A percentile compares a stretch with the other conserved stretches of the same genome.
These are phyloP conservation scores for Trypanosoma platydactyli DNA, from an alignment of 208 protist genomes.

Conservation along the genomic window DNA sequence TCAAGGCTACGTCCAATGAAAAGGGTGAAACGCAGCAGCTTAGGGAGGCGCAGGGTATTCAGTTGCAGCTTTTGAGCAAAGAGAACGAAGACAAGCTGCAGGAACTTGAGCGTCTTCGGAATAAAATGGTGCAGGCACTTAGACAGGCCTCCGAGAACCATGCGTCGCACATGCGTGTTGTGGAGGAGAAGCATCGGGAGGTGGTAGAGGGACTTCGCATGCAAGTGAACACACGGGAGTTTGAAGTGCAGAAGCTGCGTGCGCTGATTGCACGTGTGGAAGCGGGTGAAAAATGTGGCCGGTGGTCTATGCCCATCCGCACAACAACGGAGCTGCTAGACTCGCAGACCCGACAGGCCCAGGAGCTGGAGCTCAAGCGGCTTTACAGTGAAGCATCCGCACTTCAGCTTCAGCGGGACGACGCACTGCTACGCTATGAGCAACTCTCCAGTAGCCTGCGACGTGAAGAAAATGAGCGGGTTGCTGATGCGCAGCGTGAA, in stretches of 20 bases:
- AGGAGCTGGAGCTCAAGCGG: conserved; percentile 73
- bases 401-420: conserved; percentile 68
- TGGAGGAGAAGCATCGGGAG: conserved; percentile 77
- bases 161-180: conserved; percentile 67
- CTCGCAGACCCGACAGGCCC: conserved; percentile 63
- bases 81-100: conserved; percentile 71
- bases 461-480: conserved; percentile 42
- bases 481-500: conserved; percentile 15
- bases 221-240: conserved; percentile 57
- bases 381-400: conserved; percentile 62
- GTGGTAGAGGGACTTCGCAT: conserved; percentile 59
- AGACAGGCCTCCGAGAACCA: conserved; percentile 74
- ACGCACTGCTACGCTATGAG: conserved; percentile 67
- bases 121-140: conserved; percentile 67
- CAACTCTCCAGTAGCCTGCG: conserved; percentile 54
- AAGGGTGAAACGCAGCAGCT: conserved; percentile 36
- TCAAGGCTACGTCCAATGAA: conserved; percentile 28
- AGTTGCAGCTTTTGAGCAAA: conserved; percentile 52
- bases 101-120: conserved; percentile 70
- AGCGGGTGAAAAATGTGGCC: conserved; percentile 15
- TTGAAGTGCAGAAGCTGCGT: conserved; percentile 67
- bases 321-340: conserved; percentile 70
- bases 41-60: conserved; percentile 40
- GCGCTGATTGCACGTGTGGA: conserved; percentile 69
- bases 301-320: conserved; percentile 13